These are phyloP conservation scores for Cryptococcus maquisensis DNA, from an alignment of 1,284 basidiomycete species.

Conservation along the genomic window DNA sequence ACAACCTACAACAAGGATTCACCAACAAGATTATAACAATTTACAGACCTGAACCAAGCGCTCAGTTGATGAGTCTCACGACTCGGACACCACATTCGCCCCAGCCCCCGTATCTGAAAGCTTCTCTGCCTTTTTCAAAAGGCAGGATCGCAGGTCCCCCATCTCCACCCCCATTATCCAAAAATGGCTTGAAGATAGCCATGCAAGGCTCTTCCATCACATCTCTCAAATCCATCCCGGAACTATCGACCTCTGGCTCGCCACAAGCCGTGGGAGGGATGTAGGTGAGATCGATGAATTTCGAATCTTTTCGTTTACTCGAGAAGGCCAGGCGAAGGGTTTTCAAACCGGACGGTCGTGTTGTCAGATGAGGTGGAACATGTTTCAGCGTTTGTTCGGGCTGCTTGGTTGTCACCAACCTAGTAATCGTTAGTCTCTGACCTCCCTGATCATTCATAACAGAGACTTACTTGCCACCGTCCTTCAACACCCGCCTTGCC, in stretches of 20 bases:
- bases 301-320: slow-evolving; percentile 30
- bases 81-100: slow-evolving; percentile 9
- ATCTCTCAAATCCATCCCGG: slow-evolving; percentile 43
- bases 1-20: no score
- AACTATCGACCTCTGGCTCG: slow-evolving; percentile 42
- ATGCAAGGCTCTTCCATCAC: slow-evolving; percentile 43
- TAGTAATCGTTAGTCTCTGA: slow-evolving; percentile 3
- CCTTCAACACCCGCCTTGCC: slow-evolving; percentile 58
- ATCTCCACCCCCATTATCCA: not conserved
- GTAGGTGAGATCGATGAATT: slow-evolving; percentile 33
- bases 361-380: slow-evolving; percentile 3
- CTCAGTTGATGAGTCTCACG: slow-evolving; percentile 21
- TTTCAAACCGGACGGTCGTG: slow-evolving; percentile 26
- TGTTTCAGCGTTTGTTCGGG: slow-evolving; percentile 6
- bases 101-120: slow-evolving; percentile 22
- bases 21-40: no score
- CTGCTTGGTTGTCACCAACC: slow-evolving; percentile 9
- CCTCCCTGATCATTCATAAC: not conserved
- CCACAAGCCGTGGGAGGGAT: slow-evolving; percentile 36
- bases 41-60: not conserved
- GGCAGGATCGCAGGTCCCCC: slow-evolving; percentile 18
- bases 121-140: slow-evolving; percentile 40
- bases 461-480: slow-evolving; percentile 42
- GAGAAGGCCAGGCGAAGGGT: slow-evolving; percentile 28
- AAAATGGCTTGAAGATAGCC: slow-evolving; percentile 26